A percentile compares a stretch with the other conserved stretches of the same genome.
phyloP scores from a whole-genome alignment of 164 flowering plant genomes.

The Nymphaea colorata region DNA sequence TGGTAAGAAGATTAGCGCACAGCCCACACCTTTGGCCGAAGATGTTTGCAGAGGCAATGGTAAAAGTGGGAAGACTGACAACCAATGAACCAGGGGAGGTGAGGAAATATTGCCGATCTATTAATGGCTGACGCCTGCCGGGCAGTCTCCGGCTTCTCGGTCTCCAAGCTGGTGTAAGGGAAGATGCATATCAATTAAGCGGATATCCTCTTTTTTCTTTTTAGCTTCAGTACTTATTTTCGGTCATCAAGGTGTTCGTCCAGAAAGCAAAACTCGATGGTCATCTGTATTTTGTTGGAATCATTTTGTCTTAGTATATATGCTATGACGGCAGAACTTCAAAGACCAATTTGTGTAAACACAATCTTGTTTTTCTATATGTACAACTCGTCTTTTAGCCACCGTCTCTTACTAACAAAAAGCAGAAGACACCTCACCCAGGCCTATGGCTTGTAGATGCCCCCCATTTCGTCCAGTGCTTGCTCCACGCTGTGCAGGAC shows the following conservation, averaged over 20 bases:
- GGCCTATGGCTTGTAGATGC: neutral
- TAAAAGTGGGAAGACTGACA: conserved; percentile 13
- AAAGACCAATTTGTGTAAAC: no score
- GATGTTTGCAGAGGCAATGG: conserved; percentile 14
- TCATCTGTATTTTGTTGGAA: no score
- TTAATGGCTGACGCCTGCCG: neutral
- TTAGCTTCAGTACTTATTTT: neutral
- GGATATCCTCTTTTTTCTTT: neutral
- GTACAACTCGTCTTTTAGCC: no score
- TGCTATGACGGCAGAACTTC: no score
- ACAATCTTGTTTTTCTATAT: no score
- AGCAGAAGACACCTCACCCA: neutral
- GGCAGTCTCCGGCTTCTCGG: neutral
- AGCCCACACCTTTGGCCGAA: neutral
- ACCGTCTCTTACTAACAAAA: neutral
- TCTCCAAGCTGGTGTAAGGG: neutral
- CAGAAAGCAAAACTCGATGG: neutral
- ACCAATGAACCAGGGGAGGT: conserved; percentile 13
- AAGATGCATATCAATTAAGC: neutral
- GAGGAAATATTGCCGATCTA: conserved; percentile 9
- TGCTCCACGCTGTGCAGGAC: neutral
- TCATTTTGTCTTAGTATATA: no score
- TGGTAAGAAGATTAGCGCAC: conserved; percentile 5
- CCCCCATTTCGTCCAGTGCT: neutral
- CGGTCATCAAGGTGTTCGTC: neutral